These are phyloP conservation scores for Blastobotrys illinoisensis DNA, from an alignment of 1,139 yeast genomes.

Conservation along the genomic window DNA sequence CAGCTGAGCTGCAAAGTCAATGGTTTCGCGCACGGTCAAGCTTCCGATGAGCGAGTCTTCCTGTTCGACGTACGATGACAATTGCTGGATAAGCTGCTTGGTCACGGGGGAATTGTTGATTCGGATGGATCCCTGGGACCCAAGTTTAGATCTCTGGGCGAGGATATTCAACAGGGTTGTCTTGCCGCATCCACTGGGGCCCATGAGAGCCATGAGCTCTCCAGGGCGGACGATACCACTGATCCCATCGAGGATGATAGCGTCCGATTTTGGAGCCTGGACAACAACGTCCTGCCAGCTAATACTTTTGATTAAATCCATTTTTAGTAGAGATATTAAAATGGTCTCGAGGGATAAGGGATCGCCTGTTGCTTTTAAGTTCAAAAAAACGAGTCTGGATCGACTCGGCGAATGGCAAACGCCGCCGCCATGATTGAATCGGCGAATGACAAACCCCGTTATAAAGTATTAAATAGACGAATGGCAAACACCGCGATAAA, in stretches of 20 bases:
- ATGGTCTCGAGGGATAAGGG: too few relatives aligned
- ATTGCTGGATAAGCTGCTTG: constrained; percentile 36
- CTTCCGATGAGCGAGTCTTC: constrained; percentile 52
- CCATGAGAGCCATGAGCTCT: constrained; percentile 39
- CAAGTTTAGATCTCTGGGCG: constrained; percentile 31
- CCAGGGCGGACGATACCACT: constrained; percentile 24
- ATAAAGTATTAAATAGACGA: too few relatives aligned
- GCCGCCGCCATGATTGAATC: too few relatives aligned
- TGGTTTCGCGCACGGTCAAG: constrained; percentile 50
- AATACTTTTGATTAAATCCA: not conserved
- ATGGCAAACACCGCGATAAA: too few relatives aligned
- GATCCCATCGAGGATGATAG: constrained; percentile 25
- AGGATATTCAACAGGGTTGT: constrained; percentile 42
- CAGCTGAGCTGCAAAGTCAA: constrained; percentile 49
- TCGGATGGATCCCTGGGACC: constrained; percentile 8
- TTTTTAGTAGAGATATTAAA: not conserved
- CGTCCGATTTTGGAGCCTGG: not conserved
- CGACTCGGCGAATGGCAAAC: not conserved
- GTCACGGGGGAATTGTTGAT: constrained; percentile 6
- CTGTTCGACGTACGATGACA: constrained; percentile 55
- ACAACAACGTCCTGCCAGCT: constrained; percentile 5
- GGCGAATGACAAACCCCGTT: too few relatives aligned
- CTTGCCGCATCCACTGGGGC: constrained; percentile 49
- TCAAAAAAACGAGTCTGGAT: not conserved
- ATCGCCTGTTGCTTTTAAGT: too few relatives aligned